Percentiles rank a stretch among this genome's conserved stretches.
Evolutionary conservation across 129 eudicot species (phyloP).

Genomic region (Tanacetum coccineum): DNA sequence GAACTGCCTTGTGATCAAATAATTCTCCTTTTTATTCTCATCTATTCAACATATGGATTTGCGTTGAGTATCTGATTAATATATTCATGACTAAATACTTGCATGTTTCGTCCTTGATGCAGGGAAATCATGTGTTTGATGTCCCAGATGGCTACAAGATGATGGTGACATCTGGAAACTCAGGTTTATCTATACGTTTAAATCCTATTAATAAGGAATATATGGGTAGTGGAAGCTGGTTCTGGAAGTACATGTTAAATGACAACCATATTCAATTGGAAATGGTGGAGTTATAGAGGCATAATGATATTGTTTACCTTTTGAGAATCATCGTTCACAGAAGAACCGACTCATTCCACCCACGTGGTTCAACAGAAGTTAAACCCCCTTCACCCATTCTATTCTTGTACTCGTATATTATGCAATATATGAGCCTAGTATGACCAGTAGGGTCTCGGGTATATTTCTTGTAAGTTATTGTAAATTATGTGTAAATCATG

Average conservation of each 20-base stretch:
- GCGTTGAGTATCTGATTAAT: conserved; percentile 10
- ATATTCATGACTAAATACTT: conserved; percentile 14
- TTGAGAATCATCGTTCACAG: conserved; percentile 86
- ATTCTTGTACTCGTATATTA: conserved; percentile 20
- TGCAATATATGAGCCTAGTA: conserved; percentile 29
- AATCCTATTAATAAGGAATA: conserved; percentile 52
- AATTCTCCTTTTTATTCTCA: conserved; percentile 10
- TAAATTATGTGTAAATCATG: conserved; percentile 45
- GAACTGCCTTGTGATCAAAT: neutral
- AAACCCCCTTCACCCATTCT: conserved; percentile 45
- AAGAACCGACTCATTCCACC: conserved; percentile 26
- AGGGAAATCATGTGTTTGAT: conserved; percentile 94
- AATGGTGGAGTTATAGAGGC: conserved; percentile 62
- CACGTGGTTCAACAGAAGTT: conserved; percentile 80
- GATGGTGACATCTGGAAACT: conserved; percentile 60
- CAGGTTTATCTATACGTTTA: conserved; percentile 66
- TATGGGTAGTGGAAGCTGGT: conserved; percentile 90
- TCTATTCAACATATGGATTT: conserved; percentile 6
- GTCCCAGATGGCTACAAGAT: conserved; percentile 91
- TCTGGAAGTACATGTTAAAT: conserved; percentile 69
- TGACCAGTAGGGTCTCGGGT: conserved; percentile 37
- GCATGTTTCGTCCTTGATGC: conserved; percentile 25
- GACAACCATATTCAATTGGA: conserved; percentile 65
- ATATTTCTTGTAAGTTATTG: conserved; percentile 46
- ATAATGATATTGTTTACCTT: conserved; percentile 23